Evolutionary conservation across 345 rosid genomes (phyloP).

Genomic region (Salix brachista): DNA sequence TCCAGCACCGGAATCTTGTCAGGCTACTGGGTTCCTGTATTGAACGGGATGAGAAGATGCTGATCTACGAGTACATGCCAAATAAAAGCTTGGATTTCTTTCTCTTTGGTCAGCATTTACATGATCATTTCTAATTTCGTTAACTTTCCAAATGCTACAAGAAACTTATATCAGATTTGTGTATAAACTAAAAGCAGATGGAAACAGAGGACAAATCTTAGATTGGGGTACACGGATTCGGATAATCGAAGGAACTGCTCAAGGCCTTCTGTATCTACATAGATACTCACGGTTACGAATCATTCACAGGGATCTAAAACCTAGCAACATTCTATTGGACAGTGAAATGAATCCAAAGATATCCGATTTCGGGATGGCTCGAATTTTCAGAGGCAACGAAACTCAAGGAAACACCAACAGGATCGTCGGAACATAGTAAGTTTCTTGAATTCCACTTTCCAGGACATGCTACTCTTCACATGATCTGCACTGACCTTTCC

Average conservation of each 20-base stretch:
- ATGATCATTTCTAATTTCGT: not conserved
- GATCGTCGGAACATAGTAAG: not conserved
- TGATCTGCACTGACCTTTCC: not conserved
- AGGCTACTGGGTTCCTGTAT: not conserved
- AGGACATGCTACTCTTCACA: not conserved
- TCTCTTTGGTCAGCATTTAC: not conserved
- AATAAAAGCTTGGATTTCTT: not conserved
- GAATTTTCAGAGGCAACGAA: not conserved
- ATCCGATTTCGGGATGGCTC: constrained; percentile 1
- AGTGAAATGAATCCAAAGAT: not conserved
- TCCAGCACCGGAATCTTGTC: constrained; percentile 6
- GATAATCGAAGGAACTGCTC: not conserved
- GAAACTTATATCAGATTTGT: not conserved
- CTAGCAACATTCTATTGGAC: not conserved
- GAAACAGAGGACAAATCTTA: not conserved
- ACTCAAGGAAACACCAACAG: not conserved
- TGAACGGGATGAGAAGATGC: not conserved
- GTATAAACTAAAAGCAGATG: not conserved
- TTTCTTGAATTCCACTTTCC: not conserved
- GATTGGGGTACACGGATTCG: not conserved
- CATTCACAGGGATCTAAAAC: not conserved
- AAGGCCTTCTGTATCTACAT: constrained; percentile 1
- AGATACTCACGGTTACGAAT: not conserved
- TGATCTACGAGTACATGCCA: not conserved
- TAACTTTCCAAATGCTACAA: not conserved